Base-by-base conservation (phyloP, 345 rosid genomes). In the Salix arbutifolia region DNA sequence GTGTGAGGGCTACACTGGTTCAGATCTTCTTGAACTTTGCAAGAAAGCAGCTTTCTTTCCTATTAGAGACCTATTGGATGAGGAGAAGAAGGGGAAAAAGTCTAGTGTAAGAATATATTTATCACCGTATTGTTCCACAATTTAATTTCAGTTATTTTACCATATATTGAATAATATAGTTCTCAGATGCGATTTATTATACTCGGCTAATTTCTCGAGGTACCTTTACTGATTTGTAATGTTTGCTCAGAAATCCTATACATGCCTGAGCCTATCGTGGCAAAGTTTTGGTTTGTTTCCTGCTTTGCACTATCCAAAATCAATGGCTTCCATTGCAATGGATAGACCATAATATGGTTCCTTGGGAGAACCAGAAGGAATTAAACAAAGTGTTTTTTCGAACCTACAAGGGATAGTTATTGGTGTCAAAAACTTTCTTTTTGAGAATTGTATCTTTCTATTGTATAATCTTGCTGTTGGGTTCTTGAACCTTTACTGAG, bases 1-100 rank as follows among this genome's bases (percentile, higher is more conserved):
- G 80, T 90, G 96, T 37, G 91, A 91, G 75, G 97, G 97, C 61
- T 96, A 82, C 79, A 90, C 98, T 0, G 99, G 99, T 61, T 96
- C 99, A 38, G 97, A 96, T 84, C 92, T 96, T 70, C 92, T 96
- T 60, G 98, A 96, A 76, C 94, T 92, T 58, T 96, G 99, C 89
- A 96, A 96, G 86, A 93, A 93, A 78, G 98, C 98, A 1, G 99
- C 98, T 18, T 96, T 93, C 88, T 91, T 87, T 75, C 89, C 97
- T 64, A 86, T 96, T 68, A 90, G 97, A 84, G 97, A 96, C 64
- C 80, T 93, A 48, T 74, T 96, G 69, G 92, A 92, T 44, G 88
- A 89, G 79, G 99, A 96, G 87, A 90, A 86, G 80, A 90, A 87
- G n/a, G 99, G 99, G 66, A 92, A 79, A 78, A 76, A 62, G 37